A percentile compares a stretch with the other conserved stretches of the same genome.
phyloP scores from a whole-genome alignment of 148 eudicot genomes.

The Amaranthus cruentus region DNA sequence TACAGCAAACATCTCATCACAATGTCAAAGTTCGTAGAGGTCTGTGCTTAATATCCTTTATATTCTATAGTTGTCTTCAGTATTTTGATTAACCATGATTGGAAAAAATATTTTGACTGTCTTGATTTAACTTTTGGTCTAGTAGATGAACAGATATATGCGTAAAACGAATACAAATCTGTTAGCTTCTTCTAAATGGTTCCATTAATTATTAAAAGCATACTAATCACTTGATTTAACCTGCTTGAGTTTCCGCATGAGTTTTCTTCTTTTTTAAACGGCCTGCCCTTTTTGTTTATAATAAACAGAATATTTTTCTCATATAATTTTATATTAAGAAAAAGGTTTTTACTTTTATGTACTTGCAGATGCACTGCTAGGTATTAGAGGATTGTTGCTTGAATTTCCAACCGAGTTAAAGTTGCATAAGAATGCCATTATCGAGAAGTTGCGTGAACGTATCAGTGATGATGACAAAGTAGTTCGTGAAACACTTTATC shows the following conservation, averaged over 20 bases:
- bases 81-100: background rate
- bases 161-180: background rate
- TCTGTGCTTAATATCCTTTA: constrained; percentile 21
- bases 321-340: background rate
- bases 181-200: background rate
- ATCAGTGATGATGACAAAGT: constrained; percentile 80
- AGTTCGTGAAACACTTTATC: constrained; percentile 84
- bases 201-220: too few relatives aligned
- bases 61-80: background rate
- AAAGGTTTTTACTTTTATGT: background rate
- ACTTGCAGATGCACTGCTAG: constrained; percentile 71
- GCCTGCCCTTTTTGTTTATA: too few relatives aligned
- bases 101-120: background rate
- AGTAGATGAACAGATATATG: background rate
- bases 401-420: constrained; percentile 67
- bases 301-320: background rate
- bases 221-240: too few relatives aligned
- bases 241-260: too few relatives aligned
- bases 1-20: constrained; percentile 93
- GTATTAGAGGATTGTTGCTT: constrained; percentile 70
- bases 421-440: constrained; percentile 68
- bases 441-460: constrained; percentile 94
- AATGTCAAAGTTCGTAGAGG: constrained; percentile 92
- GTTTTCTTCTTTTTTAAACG: too few relatives aligned
- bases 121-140: background rate